Percentiles rank a stretch among this genome's conserved stretches.
phyloP scores from a whole-genome alignment of 2,329 filamentous ascomycete species.

The Claviceps sp. region DNA sequence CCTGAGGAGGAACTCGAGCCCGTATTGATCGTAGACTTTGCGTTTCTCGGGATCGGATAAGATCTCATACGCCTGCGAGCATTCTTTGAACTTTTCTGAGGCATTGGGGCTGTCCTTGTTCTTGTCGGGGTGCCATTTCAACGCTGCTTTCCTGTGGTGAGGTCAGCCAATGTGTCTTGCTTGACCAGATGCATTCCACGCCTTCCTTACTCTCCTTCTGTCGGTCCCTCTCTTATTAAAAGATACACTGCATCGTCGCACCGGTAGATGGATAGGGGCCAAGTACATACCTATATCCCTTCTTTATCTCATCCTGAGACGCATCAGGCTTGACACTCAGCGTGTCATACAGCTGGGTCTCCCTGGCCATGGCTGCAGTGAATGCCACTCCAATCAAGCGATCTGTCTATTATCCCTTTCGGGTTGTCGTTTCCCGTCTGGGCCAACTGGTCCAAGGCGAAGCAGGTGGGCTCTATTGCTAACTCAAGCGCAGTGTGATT shows the following conservation, averaged over 20 bases:
- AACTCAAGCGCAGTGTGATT: too few species aligned
- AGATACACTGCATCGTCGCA: neutral
- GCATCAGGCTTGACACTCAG: slow-evolving; percentile 68
- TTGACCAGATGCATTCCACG: too few species aligned
- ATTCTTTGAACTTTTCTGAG: slow-evolving; percentile 93
- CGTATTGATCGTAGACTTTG: slow-evolving; percentile 88
- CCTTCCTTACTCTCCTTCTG: too few species aligned
- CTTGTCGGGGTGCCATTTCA: slow-evolving; percentile 95
- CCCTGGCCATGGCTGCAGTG: slow-evolving; percentile 62
- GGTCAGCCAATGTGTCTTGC: neutral
- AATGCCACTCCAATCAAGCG: slow-evolving; percentile 2
- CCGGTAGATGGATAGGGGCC: too few species aligned
- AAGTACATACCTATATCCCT: slow-evolving; percentile 64
- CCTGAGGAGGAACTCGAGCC: slow-evolving; percentile 80
- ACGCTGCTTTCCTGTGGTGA: slow-evolving; percentile 56
- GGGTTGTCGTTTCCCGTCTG: neutral
- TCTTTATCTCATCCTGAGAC: slow-evolving; percentile 90
- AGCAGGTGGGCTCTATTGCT: too few species aligned
- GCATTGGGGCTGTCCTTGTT: slow-evolving; percentile 84
- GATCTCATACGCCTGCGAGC: slow-evolving; percentile 95
- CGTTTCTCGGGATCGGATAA: slow-evolving; percentile 94
- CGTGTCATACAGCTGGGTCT: slow-evolving; percentile 89
- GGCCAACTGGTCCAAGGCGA: neutral
- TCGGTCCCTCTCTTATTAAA: too few species aligned
- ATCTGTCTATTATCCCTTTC: neutral